Conservation (phyloP, 1,284 basidiomycete genomes). For the Volvariella volvacea region DNA sequence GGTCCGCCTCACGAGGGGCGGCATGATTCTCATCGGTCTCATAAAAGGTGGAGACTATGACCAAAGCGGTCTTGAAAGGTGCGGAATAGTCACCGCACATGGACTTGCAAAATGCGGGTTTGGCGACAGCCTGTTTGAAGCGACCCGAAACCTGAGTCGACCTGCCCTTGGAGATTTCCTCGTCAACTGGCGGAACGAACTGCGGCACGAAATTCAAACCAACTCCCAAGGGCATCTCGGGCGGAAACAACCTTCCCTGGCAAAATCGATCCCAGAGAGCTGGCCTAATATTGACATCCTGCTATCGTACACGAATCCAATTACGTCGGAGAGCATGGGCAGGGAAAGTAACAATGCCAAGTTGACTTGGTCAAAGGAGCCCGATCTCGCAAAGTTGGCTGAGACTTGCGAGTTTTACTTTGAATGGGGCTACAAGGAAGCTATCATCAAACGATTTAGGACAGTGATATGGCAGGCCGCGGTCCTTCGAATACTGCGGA, state of each 20-base stretch:
- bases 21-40: slow-evolving; percentile 81
- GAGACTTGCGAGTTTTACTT: slow-evolving; percentile 79
- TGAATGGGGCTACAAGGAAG: slow-evolving; percentile 81
- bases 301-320: slow-evolving; percentile 68
- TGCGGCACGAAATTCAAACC: slow-evolving; percentile 66
- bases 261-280: slow-evolving; percentile 50
- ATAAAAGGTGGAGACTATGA: slow-evolving; percentile 91
- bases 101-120: slow-evolving; percentile 70
- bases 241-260: slow-evolving; percentile 53
- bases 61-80: slow-evolving; percentile 56
- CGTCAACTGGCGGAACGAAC: slow-evolving; percentile 51
- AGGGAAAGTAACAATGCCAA: slow-evolving; percentile 25
- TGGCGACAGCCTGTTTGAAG: slow-evolving; percentile 59
- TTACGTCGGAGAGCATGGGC: slow-evolving; percentile 60
- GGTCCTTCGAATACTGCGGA: slow-evolving; percentile 58
- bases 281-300: slow-evolving; percentile 68
- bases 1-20: slow-evolving; percentile 62
- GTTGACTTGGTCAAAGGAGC: slow-evolving; percentile 54
- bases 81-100: slow-evolving; percentile 56
- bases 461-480: slow-evolving; percentile 70
- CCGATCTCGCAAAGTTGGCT: slow-evolving; percentile 68
- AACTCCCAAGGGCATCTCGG: slow-evolving; percentile 59
- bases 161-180: slow-evolving; percentile 50
- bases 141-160: slow-evolving; percentile 44
- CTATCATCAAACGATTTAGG: slow-evolving; percentile 72